Evolutionary conservation across 306 rosid species (phyloP).

Genomic region (Crataegus laevigata): DNA sequence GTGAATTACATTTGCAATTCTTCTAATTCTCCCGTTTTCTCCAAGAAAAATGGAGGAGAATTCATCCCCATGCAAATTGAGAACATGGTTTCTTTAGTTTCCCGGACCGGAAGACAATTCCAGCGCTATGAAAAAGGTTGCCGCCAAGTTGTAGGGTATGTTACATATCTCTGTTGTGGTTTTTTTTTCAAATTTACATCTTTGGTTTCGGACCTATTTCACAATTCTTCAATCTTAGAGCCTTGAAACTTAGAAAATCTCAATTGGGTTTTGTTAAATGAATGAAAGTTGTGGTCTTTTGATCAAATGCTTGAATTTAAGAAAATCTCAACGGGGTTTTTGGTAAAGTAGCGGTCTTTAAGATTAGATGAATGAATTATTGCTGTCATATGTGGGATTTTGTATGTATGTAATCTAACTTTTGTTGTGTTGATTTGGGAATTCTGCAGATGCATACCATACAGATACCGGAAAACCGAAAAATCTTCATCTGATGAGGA

Average conservation of each 20-base stretch:
- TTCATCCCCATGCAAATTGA: constrained; percentile 32
- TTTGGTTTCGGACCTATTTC: neutral
- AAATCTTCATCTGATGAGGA: constrained; percentile 29
- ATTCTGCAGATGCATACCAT: constrained; percentile 81
- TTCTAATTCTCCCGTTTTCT: constrained; percentile 21
- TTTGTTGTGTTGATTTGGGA: neutral
- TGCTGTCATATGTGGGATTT: neutral
- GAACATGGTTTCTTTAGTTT: constrained; percentile 40
- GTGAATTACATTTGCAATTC: constrained; percentile 22
- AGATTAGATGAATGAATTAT: neutral
- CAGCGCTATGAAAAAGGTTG: constrained; percentile 66
- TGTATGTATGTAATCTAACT: neutral
- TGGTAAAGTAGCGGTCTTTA: neutral
- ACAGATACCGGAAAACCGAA: constrained; percentile 44
- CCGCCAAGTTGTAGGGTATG: constrained; percentile 91
- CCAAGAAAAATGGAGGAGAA: constrained; percentile 25
- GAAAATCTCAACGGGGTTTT: constrained; percentile 9
- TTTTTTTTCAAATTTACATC: neutral
- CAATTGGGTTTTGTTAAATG: constrained; percentile 13
- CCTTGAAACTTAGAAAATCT: neutral
- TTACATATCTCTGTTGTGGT: neutral
- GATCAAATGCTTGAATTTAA: neutral
- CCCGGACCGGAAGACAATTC: constrained; percentile 69
- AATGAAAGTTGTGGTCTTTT: neutral
- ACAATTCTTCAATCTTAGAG: neutral